Evolutionary conservation across 176 grass and related monocot species (phyloP).

Genomic region (Zizania latifolia): DNA sequence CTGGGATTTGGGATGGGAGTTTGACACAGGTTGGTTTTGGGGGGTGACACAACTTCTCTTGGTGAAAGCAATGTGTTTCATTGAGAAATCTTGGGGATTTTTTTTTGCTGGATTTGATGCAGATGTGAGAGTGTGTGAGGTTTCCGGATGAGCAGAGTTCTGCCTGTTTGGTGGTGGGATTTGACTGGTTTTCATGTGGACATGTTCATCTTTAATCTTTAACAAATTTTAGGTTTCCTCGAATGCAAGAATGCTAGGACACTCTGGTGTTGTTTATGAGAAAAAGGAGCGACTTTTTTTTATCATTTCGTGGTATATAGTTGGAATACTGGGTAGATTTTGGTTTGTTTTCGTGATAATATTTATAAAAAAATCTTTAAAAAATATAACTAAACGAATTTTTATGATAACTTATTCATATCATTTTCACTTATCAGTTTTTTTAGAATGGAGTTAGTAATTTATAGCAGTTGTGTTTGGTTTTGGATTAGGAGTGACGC

Average conservation of each 20-base stretch:
- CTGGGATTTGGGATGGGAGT: slow-evolving; percentile 19
- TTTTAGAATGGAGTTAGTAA: not conserved
- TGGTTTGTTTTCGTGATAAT: not conserved
- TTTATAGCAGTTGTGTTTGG: not conserved
- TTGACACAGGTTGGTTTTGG: not conserved
- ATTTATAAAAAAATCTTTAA: no score
- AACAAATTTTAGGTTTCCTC: not conserved
- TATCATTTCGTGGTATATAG: not conserved
- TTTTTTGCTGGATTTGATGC: not conserved
- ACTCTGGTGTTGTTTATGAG: not conserved
- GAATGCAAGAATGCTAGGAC: not conserved
- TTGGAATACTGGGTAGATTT: not conserved
- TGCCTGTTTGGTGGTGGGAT: slow-evolving; percentile 1
- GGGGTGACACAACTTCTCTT: not conserved
- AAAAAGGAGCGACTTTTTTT: not conserved
- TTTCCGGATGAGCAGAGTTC: not conserved
- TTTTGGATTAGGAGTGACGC: not conserved
- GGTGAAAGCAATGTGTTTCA: not conserved
- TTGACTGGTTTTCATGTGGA: not conserved
- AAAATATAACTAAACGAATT: no score
- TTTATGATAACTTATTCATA: no score
- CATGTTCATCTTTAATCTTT: not conserved
- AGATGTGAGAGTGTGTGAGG: not conserved
- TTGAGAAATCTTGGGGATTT: not conserved
- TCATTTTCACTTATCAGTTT: no score